Evolutionary conservation across 495 filamentous ascomycete species (phyloP).

Genomic region (Xylaria grammica): DNA sequence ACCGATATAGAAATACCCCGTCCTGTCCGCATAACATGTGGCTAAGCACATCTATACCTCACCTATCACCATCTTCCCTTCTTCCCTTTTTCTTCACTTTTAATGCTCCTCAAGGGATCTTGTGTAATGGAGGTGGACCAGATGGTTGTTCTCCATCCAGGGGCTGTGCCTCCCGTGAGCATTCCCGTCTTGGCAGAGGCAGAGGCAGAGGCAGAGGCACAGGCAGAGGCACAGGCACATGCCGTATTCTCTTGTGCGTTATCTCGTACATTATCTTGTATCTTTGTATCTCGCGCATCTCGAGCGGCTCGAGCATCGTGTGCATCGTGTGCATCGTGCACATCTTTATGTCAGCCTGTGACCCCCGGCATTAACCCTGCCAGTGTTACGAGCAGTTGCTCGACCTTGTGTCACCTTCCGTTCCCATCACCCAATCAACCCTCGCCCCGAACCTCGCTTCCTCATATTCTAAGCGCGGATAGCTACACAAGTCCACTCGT

Average conservation of each 20-base stretch:
- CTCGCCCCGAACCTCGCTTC: not conserved
- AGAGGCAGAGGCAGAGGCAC: too few relatives aligned
- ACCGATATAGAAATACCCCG: not conserved
- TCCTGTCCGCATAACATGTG: slow-evolving; percentile 4
- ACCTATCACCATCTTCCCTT: slow-evolving; percentile 3
- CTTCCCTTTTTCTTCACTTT: not conserved
- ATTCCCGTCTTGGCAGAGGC: slow-evolving; percentile 15
- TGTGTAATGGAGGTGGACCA: too few relatives aligned
- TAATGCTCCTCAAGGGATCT: not conserved
- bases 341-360: slow-evolving; percentile 7
- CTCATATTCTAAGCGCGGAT: slow-evolving; percentile 11
- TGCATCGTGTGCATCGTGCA: not conserved
- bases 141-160: too few relatives aligned
- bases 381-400: slow-evolving; percentile 1
- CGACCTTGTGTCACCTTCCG: slow-evolving; percentile 13
- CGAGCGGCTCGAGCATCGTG: too few relatives aligned
- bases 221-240: too few relatives aligned
- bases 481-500: not conserved
- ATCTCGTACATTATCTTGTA: too few relatives aligned
- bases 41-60: slow-evolving; percentile 3
- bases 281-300: too few relatives aligned
- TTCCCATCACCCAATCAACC: slow-evolving; percentile 5
- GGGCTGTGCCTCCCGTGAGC: slow-evolving; percentile 9
- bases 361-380: not conserved
- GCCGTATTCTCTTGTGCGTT: too few relatives aligned